Evolutionary conservation across 768 basidiomycete species (phyloP), one percentile per base, ranked within the genome.

Genomic region (Hypsizygus marmoreus): DNA sequence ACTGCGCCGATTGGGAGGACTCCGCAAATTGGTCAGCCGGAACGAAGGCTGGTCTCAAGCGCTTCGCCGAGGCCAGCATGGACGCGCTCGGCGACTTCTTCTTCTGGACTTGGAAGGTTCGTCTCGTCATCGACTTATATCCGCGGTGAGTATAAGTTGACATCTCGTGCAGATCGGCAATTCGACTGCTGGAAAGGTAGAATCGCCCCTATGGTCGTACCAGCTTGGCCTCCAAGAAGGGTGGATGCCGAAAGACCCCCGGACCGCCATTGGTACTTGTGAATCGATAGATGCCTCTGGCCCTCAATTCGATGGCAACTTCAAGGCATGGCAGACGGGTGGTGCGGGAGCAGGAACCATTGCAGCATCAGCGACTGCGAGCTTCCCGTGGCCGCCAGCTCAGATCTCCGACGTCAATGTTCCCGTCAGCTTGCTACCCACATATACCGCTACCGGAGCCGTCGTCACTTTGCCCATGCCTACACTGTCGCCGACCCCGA

Each of bases 261-360:
- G 72, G 19, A 50, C 72, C n/a, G 91, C 66, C 2, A 43, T 61
- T 19, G 93, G 58, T 63, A 64, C 75, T 32, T 97, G 93, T 62
- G 68, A 51, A 17, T 68, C 74, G 1, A 68, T 88, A 24, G 84
- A 80, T 16, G 68, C 69, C 5, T 40, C 65, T 4, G 65, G 63
- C 9, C 56, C 62, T 5, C 33, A 60, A 6, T 77, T 73, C 48
- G 58, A 64, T 43, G 77, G 76, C 4, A 70, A 72, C 2, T 80
- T 84, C 53, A 51, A 75, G 22, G 48, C 84, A 1, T 88, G 82
- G 78, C 79, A 82, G 65, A 88, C 85, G 28, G 91, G 89, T 29
- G 88, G 84, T 29, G 57, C 75, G 68, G 57, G 70, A 60, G 58
- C 84, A 70, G 54, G 84, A 66, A 43, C 74, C 68, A 43, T 77